Percentiles rank a stretch among this genome's conserved stretches.
Conservation (phyloP, 805 yeast species). For the Saturnispora dispora region DNA sequence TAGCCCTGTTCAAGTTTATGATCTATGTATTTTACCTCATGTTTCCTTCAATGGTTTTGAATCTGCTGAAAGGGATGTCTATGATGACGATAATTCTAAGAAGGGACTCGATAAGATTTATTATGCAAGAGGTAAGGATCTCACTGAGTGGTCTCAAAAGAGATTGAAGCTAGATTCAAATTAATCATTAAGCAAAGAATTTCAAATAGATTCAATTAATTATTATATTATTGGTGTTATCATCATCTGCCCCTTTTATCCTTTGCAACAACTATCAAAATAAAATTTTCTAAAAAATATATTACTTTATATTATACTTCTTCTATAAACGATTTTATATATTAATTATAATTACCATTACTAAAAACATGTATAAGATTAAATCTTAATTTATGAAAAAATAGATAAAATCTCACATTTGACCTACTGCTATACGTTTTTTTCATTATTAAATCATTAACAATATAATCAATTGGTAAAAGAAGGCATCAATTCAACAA, state of each 20-base stretch:
- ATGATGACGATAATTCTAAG: constrained; percentile 22
- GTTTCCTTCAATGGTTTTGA: constrained; percentile 25
- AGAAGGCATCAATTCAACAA: background rate
- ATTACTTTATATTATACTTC: background rate
- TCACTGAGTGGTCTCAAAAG: constrained; percentile 18
- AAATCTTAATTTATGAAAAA: no score
- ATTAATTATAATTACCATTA: background rate
- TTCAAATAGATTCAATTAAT: no score
- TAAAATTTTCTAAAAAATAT: background rate
- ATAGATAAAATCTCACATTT: background rate
- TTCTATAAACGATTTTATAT: background rate
- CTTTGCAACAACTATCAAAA: background rate
- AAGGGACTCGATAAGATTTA: constrained; percentile 20
- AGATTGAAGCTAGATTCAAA: constrained; percentile 15
- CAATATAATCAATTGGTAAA: background rate
- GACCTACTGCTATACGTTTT: background rate
- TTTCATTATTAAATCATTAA: background rate
- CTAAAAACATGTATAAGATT: background rate
- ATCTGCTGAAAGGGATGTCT: constrained; percentile 16
- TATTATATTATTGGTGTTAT: no score
- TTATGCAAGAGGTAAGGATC: constrained; percentile 21
- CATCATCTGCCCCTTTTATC: background rate
- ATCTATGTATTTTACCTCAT: constrained; percentile 23
- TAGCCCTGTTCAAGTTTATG: constrained; percentile 27
- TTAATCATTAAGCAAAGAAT: background rate